Conservation (phyloP, 1,284 basidiomycete species). For the Sporisorium scitamineum region DNA sequence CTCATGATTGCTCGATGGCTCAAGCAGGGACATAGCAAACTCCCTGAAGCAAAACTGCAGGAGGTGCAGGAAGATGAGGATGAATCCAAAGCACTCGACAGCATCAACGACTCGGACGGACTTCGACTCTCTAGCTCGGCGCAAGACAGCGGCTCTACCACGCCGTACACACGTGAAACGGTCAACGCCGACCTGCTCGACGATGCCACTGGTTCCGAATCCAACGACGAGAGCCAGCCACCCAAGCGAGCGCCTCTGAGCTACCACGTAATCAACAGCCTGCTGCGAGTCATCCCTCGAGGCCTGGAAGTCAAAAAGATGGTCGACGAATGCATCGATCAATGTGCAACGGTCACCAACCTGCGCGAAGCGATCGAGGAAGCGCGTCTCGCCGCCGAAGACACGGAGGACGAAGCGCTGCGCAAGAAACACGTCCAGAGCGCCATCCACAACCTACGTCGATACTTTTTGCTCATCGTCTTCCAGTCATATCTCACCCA, state of each 20-base stretch:
- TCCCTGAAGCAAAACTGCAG: conserved; percentile 65
- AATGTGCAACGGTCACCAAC: conserved; percentile 82
- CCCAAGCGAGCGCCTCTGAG: conserved; percentile 49
- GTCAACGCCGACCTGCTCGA: conserved; percentile 36
- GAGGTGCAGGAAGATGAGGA: conserved; percentile 28
- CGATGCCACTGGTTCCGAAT: conserved; percentile 7
- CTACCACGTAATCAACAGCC: conserved; percentile 77
- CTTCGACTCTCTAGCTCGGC: conserved; percentile 21
- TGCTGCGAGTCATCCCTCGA: conserved; percentile 90
- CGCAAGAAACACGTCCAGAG: conserved; percentile 74
- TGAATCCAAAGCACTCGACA: not conserved
- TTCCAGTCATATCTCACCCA: conserved; percentile 95
- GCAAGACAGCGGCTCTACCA: conserved; percentile 24
- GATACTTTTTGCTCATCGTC: conserved; percentile 89
- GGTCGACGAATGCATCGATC: conserved; percentile 93
- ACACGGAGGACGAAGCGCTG: conserved; percentile 80
- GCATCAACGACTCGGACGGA: conserved; percentile 10
- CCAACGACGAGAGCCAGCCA: conserved; percentile 3
- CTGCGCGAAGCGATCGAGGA: conserved; percentile 89
- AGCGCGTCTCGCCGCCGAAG: conserved; percentile 78
- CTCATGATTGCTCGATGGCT: conserved; percentile 90
- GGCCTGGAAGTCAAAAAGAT: conserved; percentile 85
- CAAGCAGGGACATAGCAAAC: conserved; percentile 32
- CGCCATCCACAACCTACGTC: conserved; percentile 57
- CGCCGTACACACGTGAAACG: conserved; percentile 30